Conservation (phyloP, 148 eudicot species). For the Amaranthus palmeri region DNA sequence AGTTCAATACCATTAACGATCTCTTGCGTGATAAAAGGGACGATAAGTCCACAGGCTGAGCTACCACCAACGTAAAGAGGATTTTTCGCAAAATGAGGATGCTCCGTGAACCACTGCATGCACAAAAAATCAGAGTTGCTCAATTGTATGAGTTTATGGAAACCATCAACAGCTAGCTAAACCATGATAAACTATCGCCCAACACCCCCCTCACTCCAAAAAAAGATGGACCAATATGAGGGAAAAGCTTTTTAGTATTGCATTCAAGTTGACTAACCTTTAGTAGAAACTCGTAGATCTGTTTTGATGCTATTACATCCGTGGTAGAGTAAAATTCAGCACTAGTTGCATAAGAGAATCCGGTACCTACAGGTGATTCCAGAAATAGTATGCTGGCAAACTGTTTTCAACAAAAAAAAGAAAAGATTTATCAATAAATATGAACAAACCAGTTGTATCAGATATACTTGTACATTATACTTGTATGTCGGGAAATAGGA, state of each 20-base stretch:
- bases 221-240: too few species aligned
- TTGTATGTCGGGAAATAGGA: too few species aligned
- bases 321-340: conserved; percentile 3
- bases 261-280: conserved; percentile 1
- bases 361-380: conserved; percentile 9
- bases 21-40: conserved; percentile 5
- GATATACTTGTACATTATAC: too few species aligned
- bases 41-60: conserved; percentile 7
- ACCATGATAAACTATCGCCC: too few species aligned
- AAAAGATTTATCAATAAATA: background rate
- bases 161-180: too few species aligned
- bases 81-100: conserved; percentile 3
- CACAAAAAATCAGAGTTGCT: background rate
- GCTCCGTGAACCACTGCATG: background rate
- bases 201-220: too few species aligned
- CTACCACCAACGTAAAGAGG: conserved; percentile 9
- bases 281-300: conserved; percentile 7
- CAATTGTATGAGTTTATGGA: too few species aligned
- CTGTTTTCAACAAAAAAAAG: background rate
- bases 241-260: background rate
- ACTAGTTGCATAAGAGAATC: conserved; percentile 3
- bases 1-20: background rate
- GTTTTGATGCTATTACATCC: background rate
- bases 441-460: too few species aligned
- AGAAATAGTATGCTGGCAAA: conserved; percentile 7